Conservation (phyloP, 2,329 filamentous ascomycete genomes). For the Scedosporium apiospermum region DNA sequence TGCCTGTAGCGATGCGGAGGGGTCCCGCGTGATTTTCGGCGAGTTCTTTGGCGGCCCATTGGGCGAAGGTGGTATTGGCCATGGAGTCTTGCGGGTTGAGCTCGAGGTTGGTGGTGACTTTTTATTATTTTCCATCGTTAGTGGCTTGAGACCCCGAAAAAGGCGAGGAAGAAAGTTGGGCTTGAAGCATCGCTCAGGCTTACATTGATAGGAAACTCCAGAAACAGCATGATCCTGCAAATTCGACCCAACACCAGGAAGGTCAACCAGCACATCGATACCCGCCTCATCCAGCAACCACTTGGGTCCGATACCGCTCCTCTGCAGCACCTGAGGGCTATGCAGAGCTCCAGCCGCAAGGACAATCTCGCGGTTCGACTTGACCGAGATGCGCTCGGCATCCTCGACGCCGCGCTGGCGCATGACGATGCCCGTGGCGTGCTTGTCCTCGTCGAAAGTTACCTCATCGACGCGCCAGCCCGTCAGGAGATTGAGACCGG, state of each 20-base stretch:
- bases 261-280: constrained; percentile 33
- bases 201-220: background rate
- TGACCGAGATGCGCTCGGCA: constrained; percentile 13
- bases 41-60: constrained; percentile 11
- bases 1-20: constrained; percentile 15
- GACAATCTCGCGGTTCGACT: constrained; percentile 32
- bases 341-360: constrained; percentile 43
- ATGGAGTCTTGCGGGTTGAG: constrained; percentile 20
- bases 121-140: background rate
- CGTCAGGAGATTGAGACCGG: constrained; percentile 4
- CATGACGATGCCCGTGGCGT: background rate
- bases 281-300: constrained; percentile 33
- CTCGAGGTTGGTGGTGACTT: background rate
- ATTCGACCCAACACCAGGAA: constrained; percentile 42
- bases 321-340: constrained; percentile 42
- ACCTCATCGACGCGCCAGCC: constrained; percentile 33
- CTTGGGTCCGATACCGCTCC: constrained; percentile 37
- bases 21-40: constrained; percentile 14
- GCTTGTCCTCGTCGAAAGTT: constrained; percentile 24
- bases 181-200: background rate
- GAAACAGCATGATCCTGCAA: constrained; percentile 39
- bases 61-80: constrained; percentile 13
- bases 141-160: background rate
- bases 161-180: background rate
- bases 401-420: constrained; percentile 4